These are phyloP conservation scores for Brassica rapa DNA, from an alignment of 345 rosid species.

Conservation along the genomic window DNA sequence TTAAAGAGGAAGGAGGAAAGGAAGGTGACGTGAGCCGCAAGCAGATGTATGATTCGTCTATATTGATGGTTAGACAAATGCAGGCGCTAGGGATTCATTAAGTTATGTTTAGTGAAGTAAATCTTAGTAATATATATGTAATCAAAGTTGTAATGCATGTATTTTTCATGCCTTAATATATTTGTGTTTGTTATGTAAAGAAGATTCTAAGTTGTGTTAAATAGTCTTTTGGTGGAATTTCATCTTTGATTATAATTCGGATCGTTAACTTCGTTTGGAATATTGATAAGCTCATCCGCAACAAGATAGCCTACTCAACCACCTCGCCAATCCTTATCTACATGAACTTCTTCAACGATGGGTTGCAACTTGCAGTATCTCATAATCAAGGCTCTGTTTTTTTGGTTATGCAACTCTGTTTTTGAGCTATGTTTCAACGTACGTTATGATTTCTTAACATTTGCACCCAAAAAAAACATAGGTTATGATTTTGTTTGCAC, in stretches of 20 bases:
- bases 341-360: neutral
- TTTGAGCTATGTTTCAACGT: neutral
- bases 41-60: constrained; percentile 55
- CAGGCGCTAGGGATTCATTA: constrained; percentile 88
- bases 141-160: neutral
- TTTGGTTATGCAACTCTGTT: neutral
- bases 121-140: neutral
- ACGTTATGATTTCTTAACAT: no score
- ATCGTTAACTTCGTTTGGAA: neutral
- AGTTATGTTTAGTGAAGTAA: constrained; percentile 23
- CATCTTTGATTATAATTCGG: neutral
- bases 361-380: neutral
- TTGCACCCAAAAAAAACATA: neutral
- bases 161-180: neutral
- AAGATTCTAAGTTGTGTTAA: neutral
- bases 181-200: constrained; percentile 9
- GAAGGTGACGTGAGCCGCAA: constrained; percentile 72
- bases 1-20: constrained; percentile 41
- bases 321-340: neutral
- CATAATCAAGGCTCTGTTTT: neutral
- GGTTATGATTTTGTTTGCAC: neutral
- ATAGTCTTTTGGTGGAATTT: neutral
- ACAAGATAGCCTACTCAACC: neutral
- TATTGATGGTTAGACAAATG: constrained; percentile 69
- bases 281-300: neutral